Percentiles rank a stretch among this genome's conserved stretches.
Conservation (phyloP, 129 eudicot genomes). For the Artemisia annua region DNA sequence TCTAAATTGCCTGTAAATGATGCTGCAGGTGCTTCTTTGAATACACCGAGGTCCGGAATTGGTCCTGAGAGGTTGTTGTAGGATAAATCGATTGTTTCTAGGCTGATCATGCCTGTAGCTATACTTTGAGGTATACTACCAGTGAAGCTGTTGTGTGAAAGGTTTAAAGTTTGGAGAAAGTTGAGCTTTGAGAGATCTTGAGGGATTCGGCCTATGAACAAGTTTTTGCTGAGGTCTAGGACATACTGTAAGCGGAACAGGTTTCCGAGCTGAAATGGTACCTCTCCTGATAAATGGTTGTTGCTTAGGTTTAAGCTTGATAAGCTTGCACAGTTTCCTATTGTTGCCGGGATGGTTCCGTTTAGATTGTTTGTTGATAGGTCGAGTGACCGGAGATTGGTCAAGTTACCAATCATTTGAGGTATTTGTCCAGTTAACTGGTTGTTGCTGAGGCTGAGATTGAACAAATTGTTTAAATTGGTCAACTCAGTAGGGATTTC, state of each 20-base stretch:
- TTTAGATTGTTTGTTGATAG: not conserved
- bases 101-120: conserved; percentile 3
- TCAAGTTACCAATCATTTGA: not conserved
- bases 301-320: conserved; percentile 53
- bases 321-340: conserved; percentile 47
- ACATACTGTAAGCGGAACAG: conserved; percentile 36
- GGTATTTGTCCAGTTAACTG: conserved; percentile 7
- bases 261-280: conserved; percentile 38
- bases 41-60: conserved; percentile 40
- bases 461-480: not conserved
- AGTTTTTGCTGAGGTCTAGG: conserved; percentile 66
- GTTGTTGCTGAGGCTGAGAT: not conserved
- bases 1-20: conserved; percentile 51
- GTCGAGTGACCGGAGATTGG: not conserved
- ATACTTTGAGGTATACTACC: conserved; percentile 42
- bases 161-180: conserved; percentile 51
- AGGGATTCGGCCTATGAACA: conserved; percentile 59
- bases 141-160: conserved; percentile 65
- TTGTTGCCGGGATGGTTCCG: not conserved
- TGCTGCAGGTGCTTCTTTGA: conserved; percentile 35
- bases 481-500: conserved; percentile 45
- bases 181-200: conserved; percentile 43
- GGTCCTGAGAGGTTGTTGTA: conserved; percentile 59
- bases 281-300: conserved; percentile 30
- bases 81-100: conserved; percentile 48